A percentile compares a stretch with the other conserved stretches of the same genome.
Conservation (phyloP, 1,284 basidiomycete species). For the Puccinia novopanici region DNA sequence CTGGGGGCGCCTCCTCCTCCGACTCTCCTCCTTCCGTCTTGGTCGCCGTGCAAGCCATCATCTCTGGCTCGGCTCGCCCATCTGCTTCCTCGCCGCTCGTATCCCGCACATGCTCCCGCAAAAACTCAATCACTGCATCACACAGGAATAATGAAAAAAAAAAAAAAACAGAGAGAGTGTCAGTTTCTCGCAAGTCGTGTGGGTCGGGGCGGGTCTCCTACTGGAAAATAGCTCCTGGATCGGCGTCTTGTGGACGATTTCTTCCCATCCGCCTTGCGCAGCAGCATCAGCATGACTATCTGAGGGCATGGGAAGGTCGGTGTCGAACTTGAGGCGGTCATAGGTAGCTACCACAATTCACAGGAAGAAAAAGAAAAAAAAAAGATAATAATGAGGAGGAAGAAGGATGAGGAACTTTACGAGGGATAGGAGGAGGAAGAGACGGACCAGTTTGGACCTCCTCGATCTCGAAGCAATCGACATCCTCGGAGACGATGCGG, state of each 20-base stretch:
- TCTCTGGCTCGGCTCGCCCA: not conserved
- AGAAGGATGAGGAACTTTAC: not conserved
- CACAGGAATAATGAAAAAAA: too few relatives aligned
- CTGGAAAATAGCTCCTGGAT: conserved; percentile 29
- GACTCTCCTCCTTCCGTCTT: not conserved
- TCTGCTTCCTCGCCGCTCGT: not conserved
- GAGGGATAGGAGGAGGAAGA: not conserved
- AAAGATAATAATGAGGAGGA: not conserved
- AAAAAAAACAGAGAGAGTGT: not conserved
- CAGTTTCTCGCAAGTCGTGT: not conserved
- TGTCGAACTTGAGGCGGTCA: not conserved
- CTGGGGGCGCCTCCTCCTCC: not conserved
- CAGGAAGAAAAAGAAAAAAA: not conserved
- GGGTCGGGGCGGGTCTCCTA: not conserved
- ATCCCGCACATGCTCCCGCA: not conserved
- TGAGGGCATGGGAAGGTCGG: not conserved
- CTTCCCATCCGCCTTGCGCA: not conserved
- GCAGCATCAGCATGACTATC: not conserved
- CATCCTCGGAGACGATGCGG: conserved; percentile 9
- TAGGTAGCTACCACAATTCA: not conserved
- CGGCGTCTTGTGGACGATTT: conserved; percentile 29
- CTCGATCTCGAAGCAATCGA: conserved; percentile 32
- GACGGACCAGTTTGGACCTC: conserved; percentile 21
- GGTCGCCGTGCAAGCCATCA: not conserved
- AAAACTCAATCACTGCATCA: conserved; percentile 18